phyloP scores from a whole-genome alignment of 2,329 filamentous ascomycete genomes.

The Penicillium sp. region DNA sequence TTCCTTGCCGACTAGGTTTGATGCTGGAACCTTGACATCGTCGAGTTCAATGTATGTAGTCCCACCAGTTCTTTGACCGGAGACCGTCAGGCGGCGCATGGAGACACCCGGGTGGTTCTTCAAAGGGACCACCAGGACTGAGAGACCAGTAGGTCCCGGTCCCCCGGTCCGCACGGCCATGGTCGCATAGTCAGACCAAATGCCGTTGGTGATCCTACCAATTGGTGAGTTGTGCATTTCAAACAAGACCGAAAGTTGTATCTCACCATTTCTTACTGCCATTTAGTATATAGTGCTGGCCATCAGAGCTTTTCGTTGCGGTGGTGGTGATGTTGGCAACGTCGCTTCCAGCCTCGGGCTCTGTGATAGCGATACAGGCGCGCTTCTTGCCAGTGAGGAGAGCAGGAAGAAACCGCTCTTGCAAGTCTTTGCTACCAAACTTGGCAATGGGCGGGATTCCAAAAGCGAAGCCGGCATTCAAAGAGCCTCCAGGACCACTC shows the following conservation, averaged over 20 bases:
- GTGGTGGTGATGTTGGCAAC: slow-evolving; percentile 71
- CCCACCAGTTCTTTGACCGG: slow-evolving; percentile 62
- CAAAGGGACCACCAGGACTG: slow-evolving; percentile 67
- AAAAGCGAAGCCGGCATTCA: slow-evolving; percentile 70
- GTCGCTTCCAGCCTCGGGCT: slow-evolving; percentile 70
- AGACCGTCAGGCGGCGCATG: slow-evolving; percentile 66
- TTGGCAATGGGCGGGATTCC: slow-evolving; percentile 69
- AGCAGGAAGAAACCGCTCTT: slow-evolving; percentile 66
- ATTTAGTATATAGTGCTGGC: slow-evolving; percentile 67
- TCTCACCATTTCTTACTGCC: slow-evolving; percentile 72
- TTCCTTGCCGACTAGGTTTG: slow-evolving; percentile 68
- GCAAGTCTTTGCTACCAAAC: slow-evolving; percentile 61
- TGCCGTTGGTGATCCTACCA: slow-evolving; percentile 64
- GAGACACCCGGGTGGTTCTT: slow-evolving; percentile 64
- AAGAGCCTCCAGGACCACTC: slow-evolving; percentile 59
- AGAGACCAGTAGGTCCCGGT: slow-evolving; percentile 61
- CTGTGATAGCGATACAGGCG: slow-evolving; percentile 74
- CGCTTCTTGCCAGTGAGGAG: slow-evolving; percentile 65
- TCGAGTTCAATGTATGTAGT: slow-evolving; percentile 75
- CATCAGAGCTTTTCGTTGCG: slow-evolving; percentile 60
- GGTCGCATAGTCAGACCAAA: slow-evolving; percentile 65
- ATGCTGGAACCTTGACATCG: slow-evolving; percentile 67
- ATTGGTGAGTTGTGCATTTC: slow-evolving; percentile 2
- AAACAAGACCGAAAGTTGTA: neutral
- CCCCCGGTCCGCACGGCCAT: slow-evolving; percentile 74